phyloP scores from a whole-genome alignment of 2,329 filamentous ascomycete genomes.

The Colletotrichum costaricense region DNA sequence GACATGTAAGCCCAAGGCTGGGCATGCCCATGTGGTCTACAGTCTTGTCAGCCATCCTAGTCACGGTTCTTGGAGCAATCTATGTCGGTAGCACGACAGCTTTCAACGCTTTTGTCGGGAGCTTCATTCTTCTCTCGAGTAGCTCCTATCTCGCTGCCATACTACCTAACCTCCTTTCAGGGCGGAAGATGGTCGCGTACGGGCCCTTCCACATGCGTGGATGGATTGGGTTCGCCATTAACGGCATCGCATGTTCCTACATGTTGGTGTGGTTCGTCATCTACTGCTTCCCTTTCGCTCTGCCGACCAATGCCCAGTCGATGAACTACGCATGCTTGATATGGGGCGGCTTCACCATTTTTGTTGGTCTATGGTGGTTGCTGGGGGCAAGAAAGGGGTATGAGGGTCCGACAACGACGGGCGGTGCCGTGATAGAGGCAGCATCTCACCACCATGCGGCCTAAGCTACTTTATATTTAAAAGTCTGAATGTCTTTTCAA shows the following conservation, averaged over 20 bases:
- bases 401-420: slow-evolving; percentile 36
- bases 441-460: background rate
- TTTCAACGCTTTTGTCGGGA: slow-evolving; percentile 74
- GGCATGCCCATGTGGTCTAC: slow-evolving; percentile 59
- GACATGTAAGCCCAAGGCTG: slow-evolving; percentile 43
- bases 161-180: slow-evolving; percentile 64
- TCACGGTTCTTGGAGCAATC: slow-evolving; percentile 69
- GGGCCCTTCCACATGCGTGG: slow-evolving; percentile 69
- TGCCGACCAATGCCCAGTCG: slow-evolving; percentile 55
- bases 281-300: slow-evolving; percentile 67
- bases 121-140: slow-evolving; percentile 50
- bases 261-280: slow-evolving; percentile 72
- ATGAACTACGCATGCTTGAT: slow-evolving; percentile 67
- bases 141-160: slow-evolving; percentile 73
- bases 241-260: slow-evolving; percentile 64
- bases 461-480: background rate
- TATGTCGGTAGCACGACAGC: slow-evolving; percentile 75
- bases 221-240: slow-evolving; percentile 60
- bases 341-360: slow-evolving; percentile 52
- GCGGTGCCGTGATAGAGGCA: slow-evolving; percentile 15
- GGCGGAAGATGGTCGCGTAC: slow-evolving; percentile 50
- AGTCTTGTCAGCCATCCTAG: slow-evolving; percentile 53
- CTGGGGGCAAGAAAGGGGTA: slow-evolving; percentile 40
- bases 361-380: slow-evolving; percentile 56
- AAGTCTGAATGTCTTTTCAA: background rate